Evolutionary conservation across 345 rosid species (phyloP).

Genomic region (Rubroshorea leprosula): DNA sequence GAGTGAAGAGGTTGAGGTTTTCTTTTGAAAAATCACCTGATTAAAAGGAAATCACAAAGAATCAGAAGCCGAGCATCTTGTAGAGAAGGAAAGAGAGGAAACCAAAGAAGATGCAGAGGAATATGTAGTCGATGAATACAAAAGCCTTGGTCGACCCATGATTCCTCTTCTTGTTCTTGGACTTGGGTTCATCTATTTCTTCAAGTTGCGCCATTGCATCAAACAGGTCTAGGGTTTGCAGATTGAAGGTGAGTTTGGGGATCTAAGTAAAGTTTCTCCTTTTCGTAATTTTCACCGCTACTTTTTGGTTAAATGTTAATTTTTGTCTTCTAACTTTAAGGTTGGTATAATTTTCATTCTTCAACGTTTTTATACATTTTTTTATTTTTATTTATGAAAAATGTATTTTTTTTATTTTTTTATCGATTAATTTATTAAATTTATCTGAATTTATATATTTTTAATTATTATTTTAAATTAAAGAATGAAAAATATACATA

Average conservation of each 20-base stretch:
- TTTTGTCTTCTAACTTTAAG: no score
- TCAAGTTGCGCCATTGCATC: constrained; percentile 16
- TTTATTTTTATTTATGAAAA: no score
- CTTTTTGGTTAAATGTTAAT: no score
- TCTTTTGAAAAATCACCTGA: neutral
- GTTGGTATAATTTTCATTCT: no score
- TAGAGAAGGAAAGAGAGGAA: constrained; percentile 54
- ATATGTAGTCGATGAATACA: constrained; percentile 62
- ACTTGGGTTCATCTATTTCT: constrained; percentile 21
- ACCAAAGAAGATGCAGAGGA: constrained; percentile 35
- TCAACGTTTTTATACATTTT: no score
- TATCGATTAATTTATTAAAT: no score
- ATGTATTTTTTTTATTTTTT: no score
- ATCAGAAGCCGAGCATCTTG: constrained; percentile 40
- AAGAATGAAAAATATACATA: no score
- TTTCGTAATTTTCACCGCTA: no score
- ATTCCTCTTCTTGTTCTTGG: constrained; percentile 32
- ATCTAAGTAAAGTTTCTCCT: neutral
- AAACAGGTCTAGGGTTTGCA: constrained; percentile 5
- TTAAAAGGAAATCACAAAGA: neutral
- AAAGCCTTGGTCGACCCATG: constrained; percentile 65
- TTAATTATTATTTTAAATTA: no score
- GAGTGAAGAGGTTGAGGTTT: neutral
- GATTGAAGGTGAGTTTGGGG: neutral
- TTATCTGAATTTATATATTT: no score